These are phyloP conservation scores for Talaromyces marneffei DNA, from an alignment of 2,329 filamentous ascomycete genomes.

Conservation along the genomic window DNA sequence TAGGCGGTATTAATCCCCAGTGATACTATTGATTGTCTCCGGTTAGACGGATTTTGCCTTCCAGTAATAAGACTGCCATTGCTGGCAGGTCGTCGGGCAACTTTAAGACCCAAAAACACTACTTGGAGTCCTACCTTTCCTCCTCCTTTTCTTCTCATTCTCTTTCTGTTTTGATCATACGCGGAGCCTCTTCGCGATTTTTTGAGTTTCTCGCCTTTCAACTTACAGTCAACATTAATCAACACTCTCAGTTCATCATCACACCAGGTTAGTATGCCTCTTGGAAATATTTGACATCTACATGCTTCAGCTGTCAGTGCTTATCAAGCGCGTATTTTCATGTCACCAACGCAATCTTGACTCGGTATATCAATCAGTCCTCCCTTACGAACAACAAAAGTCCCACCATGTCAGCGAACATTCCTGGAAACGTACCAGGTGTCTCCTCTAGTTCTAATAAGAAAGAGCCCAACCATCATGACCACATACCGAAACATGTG, in stretches of 20 bases:
- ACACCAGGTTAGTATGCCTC: background rate
- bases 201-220: background rate
- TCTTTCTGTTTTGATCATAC: background rate
- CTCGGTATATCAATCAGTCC: background rate
- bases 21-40: background rate
- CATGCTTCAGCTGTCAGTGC: background rate
- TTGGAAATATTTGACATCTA: background rate
- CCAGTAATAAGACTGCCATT: background rate
- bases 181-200: background rate
- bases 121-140: background rate
- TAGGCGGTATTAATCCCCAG: background rate
- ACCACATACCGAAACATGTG: background rate
- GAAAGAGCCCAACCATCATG: background rate
- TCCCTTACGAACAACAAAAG: background rate
- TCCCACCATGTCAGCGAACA: background rate
- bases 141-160: background rate
- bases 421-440: background rate
- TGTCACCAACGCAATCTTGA: background rate
- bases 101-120: background rate
- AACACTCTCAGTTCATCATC: background rate
- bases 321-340: too few species aligned
- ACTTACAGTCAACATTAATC: background rate
- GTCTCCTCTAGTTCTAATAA: background rate
- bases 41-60: background rate
- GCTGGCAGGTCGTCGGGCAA: background rate